These are phyloP conservation scores for Aspergillus viridinutans DNA, from an alignment of 2,329 filamentous ascomycete species.

Conservation along the genomic window DNA sequence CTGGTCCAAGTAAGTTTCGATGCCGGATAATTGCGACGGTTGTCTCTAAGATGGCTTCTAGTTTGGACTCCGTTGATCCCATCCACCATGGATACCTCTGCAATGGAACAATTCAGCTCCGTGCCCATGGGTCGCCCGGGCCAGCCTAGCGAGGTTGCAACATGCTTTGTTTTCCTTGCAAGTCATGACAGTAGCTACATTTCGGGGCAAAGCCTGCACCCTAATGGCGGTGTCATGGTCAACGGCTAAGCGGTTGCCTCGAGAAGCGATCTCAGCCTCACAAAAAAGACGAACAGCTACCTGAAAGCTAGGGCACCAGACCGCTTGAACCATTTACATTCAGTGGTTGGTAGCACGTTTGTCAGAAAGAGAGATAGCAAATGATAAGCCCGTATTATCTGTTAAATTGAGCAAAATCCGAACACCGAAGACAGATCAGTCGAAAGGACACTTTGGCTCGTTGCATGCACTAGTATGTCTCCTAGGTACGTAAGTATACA, in stretches of 20 bases:
- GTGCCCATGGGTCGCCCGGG: constrained; percentile 72
- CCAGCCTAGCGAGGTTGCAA: constrained; percentile 77
- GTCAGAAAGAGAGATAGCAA: background rate
- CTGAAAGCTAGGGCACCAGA: background rate
- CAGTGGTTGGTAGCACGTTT: background rate
- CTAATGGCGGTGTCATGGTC: constrained; percentile 57
- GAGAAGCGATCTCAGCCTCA: background rate
- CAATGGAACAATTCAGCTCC: constrained; percentile 66
- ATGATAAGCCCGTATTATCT: background rate
- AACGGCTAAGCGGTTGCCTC: constrained; percentile 36
- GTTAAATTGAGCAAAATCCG: background rate
- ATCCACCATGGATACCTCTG: constrained; percentile 65
- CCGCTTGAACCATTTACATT: background rate
- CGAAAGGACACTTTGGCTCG: background rate
- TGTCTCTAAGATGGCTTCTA: constrained; percentile 6
- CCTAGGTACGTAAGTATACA: background rate
- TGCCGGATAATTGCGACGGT: background rate
- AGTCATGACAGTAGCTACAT: constrained; percentile 69
- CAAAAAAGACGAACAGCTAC: background rate
- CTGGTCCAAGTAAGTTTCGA: constrained; percentile 55
- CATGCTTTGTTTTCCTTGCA: constrained; percentile 77
- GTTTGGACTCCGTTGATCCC: constrained; percentile 76
- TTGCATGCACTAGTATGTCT: background rate
- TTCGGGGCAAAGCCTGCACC: constrained; percentile 66
- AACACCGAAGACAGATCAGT: background rate